These are phyloP conservation scores for Ceraceosorus guamensis DNA, from an alignment of 1,284 basidiomycete species.

Conservation along the genomic window DNA sequence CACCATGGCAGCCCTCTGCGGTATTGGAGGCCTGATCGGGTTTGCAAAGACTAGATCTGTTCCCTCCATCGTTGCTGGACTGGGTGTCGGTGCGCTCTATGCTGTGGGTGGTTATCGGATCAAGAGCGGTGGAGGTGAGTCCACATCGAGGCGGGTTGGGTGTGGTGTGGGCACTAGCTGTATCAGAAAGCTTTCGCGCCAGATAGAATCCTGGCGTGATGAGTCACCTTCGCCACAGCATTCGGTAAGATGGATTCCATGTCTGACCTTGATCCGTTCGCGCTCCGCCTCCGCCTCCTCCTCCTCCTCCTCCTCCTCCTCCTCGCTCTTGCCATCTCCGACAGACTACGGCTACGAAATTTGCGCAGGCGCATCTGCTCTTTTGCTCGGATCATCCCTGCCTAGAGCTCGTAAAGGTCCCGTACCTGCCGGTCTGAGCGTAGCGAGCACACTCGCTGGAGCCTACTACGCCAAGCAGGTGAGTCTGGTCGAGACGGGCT, in stretches of 20 bases:
- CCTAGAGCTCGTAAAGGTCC: constrained; percentile 70
- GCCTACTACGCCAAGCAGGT: constrained; percentile 63
- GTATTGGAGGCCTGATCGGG: constrained; percentile 64
- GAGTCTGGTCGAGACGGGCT: constrained; percentile 1
- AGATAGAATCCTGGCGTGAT: no score
- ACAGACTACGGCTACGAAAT: constrained; percentile 62
- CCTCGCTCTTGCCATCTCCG: background rate
- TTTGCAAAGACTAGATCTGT: constrained; percentile 22
- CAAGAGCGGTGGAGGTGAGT: constrained; percentile 54
- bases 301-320: no score
- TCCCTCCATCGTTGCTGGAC: constrained; percentile 71
- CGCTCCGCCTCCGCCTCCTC: no score
- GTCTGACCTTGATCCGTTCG: no score
- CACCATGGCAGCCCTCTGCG: constrained; percentile 68
- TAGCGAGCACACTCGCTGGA: constrained; percentile 59
- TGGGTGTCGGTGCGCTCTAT: constrained; percentile 64
- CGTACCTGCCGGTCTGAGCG: constrained; percentile 62
- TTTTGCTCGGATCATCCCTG: constrained; percentile 69
- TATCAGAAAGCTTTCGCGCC: no score
- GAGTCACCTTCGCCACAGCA: no score
- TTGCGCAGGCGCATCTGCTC: constrained; percentile 62
- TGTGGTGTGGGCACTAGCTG: no score
- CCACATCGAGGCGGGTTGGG: no score
- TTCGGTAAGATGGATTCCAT: no score
- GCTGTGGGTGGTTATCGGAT: constrained; percentile 53